A percentile compares a stretch with the other conserved stretches of the same genome.
phyloP scores from a whole-genome alignment of 176 grass and related monocot genomes.

The Rhynchospora tenuis region DNA sequence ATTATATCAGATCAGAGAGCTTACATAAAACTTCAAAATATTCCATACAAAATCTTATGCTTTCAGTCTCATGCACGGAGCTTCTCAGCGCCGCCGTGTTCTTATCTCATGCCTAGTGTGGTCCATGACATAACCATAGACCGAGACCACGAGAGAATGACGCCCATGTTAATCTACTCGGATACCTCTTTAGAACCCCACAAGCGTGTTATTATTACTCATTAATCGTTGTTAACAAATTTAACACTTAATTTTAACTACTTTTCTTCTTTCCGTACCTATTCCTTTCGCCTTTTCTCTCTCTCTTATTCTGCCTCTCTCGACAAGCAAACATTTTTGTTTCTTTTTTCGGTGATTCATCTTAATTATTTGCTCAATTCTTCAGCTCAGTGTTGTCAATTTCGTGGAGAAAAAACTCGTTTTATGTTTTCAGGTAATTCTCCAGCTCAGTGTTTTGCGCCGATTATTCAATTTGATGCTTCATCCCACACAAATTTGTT shows the following conservation, averaged over 20 bases:
- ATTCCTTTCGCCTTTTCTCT: background rate
- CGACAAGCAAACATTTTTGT: background rate
- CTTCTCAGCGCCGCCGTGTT: background rate
- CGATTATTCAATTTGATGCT: constrained; percentile 14
- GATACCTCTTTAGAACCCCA: too few relatives aligned
- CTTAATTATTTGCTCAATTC: background rate
- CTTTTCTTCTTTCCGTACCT: background rate
- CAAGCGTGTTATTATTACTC: background rate
- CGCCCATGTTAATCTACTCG: too few relatives aligned
- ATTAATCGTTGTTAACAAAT: background rate
- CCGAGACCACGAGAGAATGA: background rate
- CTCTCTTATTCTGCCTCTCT: background rate
- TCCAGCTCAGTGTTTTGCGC: background rate
- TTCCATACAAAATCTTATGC: too few relatives aligned
- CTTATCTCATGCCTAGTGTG: background rate
- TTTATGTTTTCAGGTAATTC: background rate
- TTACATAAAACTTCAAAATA: too few relatives aligned
- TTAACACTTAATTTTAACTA: background rate
- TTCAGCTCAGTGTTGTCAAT: background rate
- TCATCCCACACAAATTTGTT: background rate
- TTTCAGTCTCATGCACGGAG: background rate
- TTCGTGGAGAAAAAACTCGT: background rate
- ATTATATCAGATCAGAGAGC: too few relatives aligned
- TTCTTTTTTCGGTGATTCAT: background rate
- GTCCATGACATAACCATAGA: background rate